These are phyloP conservation scores for Mycena sp. DNA, from an alignment of 1,284 basidiomycete species.

Conservation along the genomic window DNA sequence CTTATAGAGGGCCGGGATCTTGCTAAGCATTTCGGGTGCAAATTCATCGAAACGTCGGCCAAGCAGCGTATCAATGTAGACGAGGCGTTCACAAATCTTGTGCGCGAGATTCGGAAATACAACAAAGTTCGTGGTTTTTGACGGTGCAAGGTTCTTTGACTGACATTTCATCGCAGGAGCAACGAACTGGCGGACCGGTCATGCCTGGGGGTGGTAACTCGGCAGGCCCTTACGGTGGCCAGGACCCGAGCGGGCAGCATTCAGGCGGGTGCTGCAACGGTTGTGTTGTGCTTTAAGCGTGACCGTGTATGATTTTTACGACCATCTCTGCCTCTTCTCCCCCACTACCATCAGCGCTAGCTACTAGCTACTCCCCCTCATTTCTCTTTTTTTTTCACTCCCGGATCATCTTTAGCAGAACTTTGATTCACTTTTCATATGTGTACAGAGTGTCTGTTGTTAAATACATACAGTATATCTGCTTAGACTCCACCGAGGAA, in stretches of 20 bases:
- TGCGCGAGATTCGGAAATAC: slow-evolving; percentile 96
- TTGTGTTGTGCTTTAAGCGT: slow-evolving; percentile 68
- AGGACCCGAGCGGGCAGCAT: slow-evolving; percentile 52
- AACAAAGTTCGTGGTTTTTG: slow-evolving; percentile 73
- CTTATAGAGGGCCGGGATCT: slow-evolving; percentile 99
- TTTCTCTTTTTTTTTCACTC: slow-evolving; percentile 6
- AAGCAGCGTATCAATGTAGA: slow-evolving; percentile 99
- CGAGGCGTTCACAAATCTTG: slow-evolving; percentile 97
- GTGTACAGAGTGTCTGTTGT: slow-evolving; percentile 11
- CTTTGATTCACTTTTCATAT: slow-evolving; percentile 2
- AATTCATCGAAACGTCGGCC: slow-evolving; percentile 98
- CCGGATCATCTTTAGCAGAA: slow-evolving; percentile 3
- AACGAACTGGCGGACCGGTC: slow-evolving; percentile 68
- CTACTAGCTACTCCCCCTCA: slow-evolving; percentile 6
- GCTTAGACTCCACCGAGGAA: background rate
- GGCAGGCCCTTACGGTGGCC: slow-evolving; percentile 1
- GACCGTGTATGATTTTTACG: slow-evolving; percentile 16
- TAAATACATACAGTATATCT: slow-evolving; percentile 12
- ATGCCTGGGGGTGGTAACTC: slow-evolving; percentile 55
- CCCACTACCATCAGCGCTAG: slow-evolving; percentile 6
- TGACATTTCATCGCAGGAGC: slow-evolving; percentile 51
- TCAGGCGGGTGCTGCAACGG: slow-evolving; percentile 75
- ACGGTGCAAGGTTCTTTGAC: background rate
- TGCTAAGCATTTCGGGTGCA: slow-evolving; percentile 92
- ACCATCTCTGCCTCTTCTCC: slow-evolving; percentile 8